Evolutionary conservation across 805 yeast genomes (phyloP).

Genomic region (Lachancea fermentati): DNA sequence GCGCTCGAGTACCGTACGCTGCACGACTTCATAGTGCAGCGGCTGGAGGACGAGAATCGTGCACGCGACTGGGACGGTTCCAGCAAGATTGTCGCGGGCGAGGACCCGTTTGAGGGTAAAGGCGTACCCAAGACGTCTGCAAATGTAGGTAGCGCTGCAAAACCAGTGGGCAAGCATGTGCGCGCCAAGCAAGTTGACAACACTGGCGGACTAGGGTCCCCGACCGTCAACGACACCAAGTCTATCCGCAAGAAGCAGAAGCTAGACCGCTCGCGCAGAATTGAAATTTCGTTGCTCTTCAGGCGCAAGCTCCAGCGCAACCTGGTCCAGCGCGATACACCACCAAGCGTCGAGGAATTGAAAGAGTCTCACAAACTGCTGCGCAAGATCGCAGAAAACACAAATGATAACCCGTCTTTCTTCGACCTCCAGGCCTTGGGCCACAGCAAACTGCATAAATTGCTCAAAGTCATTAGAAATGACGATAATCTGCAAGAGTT

Average conservation of each 20-base stretch:
- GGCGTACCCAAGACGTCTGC: constrained; percentile 7
- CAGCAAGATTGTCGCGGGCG: constrained; percentile 18
- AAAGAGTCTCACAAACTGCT: constrained; percentile 26
- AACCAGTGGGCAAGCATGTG: background rate
- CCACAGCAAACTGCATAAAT: constrained; percentile 28
- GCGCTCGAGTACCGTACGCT: constrained; percentile 22
- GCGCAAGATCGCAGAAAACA: constrained; percentile 22
- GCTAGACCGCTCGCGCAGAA: constrained; percentile 22
- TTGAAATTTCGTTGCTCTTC: constrained; percentile 26
- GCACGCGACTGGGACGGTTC: constrained; percentile 15
- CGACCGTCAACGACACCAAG: constrained; percentile 1
- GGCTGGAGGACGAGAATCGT: constrained; percentile 24
- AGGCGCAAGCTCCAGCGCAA: constrained; percentile 30
- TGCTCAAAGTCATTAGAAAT: constrained; percentile 27
- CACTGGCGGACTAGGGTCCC: no score
- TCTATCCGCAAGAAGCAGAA: constrained; percentile 7
- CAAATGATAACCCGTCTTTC: constrained; percentile 24
- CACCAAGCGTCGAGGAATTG: constrained; percentile 23
- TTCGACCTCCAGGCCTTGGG: constrained; percentile 29
- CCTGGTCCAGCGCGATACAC: constrained; percentile 27
- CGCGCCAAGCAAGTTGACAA: background rate
- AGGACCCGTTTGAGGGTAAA: constrained; percentile 26
- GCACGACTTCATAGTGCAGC: constrained; percentile 20
- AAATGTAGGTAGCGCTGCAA: background rate
- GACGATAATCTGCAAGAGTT: constrained; percentile 24